Conservation (phyloP, 1,284 basidiomycete genomes). For the Anthracocystis walkeri region DNA sequence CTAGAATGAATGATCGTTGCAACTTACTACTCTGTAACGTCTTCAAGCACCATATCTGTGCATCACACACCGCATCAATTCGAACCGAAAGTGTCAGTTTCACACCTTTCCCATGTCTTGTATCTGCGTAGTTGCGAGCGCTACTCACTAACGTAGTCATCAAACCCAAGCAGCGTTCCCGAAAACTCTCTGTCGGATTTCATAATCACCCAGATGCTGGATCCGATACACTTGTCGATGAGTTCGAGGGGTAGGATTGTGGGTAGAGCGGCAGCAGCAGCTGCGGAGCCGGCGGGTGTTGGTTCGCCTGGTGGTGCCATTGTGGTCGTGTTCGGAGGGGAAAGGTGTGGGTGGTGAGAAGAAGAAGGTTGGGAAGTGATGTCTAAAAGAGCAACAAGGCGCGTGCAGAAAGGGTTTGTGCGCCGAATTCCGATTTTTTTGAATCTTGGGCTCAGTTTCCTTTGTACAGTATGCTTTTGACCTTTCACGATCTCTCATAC, state of each 20-base stretch:
- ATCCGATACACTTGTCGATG: conserved; percentile 70
- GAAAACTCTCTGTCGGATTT: conserved; percentile 72
- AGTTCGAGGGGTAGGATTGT: conserved; percentile 68
- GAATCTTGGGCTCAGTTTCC: no score
- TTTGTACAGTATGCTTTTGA: no score
- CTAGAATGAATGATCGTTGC: not conserved
- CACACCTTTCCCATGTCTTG: not conserved
- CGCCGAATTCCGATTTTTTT: no score
- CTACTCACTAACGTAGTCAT: conserved; percentile 98
- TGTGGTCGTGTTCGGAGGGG: not conserved
- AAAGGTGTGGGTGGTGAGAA: no score
- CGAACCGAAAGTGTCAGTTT: no score
- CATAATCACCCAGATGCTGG: conserved; percentile 70
- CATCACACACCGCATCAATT: not conserved
- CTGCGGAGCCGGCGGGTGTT: conserved; percentile 37
- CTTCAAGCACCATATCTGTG: conserved; percentile 95
- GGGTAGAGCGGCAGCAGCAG: conserved; percentile 46
- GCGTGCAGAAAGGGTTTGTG: no score
- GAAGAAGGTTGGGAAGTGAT: no score
- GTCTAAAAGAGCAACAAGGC: no score
- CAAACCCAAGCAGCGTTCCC: conserved; percentile 94
- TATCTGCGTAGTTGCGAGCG: not conserved
- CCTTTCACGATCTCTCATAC: no score
- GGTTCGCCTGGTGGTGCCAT: conserved; percentile 52
- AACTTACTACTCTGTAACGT: conserved; percentile 92